phyloP scores from a whole-genome alignment of 345 rosid genomes.

The Carallia brachiata region DNA sequence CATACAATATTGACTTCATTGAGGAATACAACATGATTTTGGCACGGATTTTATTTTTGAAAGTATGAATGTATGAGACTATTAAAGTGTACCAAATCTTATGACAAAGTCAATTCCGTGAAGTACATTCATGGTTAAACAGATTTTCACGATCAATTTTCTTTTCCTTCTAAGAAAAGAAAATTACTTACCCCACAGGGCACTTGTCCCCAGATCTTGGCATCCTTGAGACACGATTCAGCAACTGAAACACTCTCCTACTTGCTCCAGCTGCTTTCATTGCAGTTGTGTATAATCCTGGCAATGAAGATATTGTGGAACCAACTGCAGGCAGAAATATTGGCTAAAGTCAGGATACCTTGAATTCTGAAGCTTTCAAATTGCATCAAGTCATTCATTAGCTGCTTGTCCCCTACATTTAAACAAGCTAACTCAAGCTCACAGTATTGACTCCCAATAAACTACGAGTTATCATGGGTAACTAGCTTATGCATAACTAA shows the following conservation, averaged over 20 bases:
- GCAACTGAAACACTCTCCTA: slow-evolving; percentile 84
- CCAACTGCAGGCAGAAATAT: slow-evolving; percentile 62
- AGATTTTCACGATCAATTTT: neutral
- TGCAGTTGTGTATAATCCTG: slow-evolving; percentile 78
- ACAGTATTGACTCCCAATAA: neutral
- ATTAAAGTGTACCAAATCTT: neutral
- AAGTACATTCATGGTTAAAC: neutral
- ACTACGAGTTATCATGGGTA: neutral
- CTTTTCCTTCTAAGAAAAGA: neutral
- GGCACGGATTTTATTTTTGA: neutral
- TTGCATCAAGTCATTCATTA: neutral
- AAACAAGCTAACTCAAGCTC: neutral
- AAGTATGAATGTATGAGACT: neutral
- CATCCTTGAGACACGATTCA: slow-evolving; percentile 86
- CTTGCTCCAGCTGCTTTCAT: slow-evolving; percentile 99
- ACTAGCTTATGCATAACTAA: neutral
- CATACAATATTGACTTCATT: neutral
- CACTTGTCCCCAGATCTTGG: slow-evolving; percentile 69
- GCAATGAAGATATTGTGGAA: slow-evolving; percentile 73
- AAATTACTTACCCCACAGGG: slow-evolving; percentile 61
- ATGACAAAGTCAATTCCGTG: neutral
- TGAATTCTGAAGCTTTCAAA: neutral
- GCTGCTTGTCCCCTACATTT: neutral
- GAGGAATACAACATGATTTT: neutral
- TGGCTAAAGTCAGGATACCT: neutral